These are phyloP conservation scores for Nitzschia sp. DNA, from an alignment of 108 stramenopile genomes.

Conservation along the genomic window DNA sequence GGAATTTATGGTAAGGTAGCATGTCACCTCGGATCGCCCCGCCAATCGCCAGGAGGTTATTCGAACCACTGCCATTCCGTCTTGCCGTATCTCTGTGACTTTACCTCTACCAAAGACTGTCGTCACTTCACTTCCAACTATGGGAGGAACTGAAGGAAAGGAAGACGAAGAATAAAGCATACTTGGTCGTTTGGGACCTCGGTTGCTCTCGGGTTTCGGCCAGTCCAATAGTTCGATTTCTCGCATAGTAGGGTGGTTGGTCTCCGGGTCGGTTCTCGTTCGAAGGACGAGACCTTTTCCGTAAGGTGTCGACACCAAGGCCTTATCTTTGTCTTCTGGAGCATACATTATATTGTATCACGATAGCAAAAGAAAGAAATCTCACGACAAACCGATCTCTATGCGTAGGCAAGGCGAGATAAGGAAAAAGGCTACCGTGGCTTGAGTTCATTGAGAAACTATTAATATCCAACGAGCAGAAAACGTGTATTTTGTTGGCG, in stretches of 20 bases:
- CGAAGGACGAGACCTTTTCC: slow-evolving; percentile 72
- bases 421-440: too few relatives aligned
- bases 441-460: too few relatives aligned
- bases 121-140: slow-evolving; percentile 68
- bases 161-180: slow-evolving; percentile 58
- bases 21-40: slow-evolving; percentile 59
- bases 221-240: slow-evolving; percentile 72
- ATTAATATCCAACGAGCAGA: too few relatives aligned
- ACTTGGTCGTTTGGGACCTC: slow-evolving; percentile 9
- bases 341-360: slow-evolving; percentile 6
- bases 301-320: slow-evolving; percentile 71
- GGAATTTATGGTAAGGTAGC: slow-evolving; percentile 44
- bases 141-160: slow-evolving; percentile 61
- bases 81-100: slow-evolving; percentile 25
- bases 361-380: too few relatives aligned
- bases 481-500: too few relatives aligned
- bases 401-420: too few relatives aligned
- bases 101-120: slow-evolving; percentile 64
- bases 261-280: slow-evolving; percentile 4
- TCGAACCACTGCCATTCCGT: slow-evolving; percentile 33
- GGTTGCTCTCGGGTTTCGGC: slow-evolving; percentile 19
- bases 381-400: too few relatives aligned
- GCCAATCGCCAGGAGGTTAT: slow-evolving; percentile 74
- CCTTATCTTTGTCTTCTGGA: slow-evolving; percentile 65
- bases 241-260: slow-evolving; percentile 24